Percentiles rank a stretch among this genome's conserved stretches.
Evolutionary conservation across 2,329 filamentous ascomycete species (phyloP).

Genomic region (Fusarium illudens): DNA sequence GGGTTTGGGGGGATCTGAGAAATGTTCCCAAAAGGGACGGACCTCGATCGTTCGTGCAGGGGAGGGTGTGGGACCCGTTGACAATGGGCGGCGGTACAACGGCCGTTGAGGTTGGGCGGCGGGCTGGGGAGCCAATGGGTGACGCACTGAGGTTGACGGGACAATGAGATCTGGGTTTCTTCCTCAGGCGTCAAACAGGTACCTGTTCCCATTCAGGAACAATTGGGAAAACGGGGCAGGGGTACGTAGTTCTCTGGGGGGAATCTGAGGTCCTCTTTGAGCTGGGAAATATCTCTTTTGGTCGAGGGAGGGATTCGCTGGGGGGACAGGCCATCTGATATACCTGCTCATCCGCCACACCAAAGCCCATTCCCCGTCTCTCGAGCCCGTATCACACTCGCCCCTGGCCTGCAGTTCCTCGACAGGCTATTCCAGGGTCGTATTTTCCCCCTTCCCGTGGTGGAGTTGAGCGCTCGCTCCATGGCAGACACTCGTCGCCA

Average conservation of each 20-base stretch:
- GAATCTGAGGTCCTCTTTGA: neutral
- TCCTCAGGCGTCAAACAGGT: neutral
- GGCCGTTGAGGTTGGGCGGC: neutral
- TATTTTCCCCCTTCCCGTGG: neutral
- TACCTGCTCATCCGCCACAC: neutral
- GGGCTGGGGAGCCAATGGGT: neutral
- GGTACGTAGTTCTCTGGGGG: neutral
- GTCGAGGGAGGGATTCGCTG: neutral
- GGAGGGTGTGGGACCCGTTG: neutral
- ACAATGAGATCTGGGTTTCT: slow-evolving; percentile 5
- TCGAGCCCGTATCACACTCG: neutral
- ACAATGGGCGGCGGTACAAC: neutral
- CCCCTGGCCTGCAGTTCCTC: slow-evolving; percentile 2
- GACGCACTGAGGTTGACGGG: neutral
- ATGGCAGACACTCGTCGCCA: neutral
- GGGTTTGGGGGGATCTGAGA: neutral
- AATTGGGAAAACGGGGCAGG: neutral
- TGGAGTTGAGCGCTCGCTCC: neutral
- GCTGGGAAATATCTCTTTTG: no score
- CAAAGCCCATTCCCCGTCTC: neutral
- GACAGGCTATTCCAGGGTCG: slow-evolving; percentile 8
- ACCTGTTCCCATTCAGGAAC: neutral
- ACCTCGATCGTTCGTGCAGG: neutral
- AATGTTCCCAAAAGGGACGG: neutral
- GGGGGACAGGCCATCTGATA: neutral